These are phyloP conservation scores for Sisymbrium altissimum DNA, from an alignment of 345 rosid genomes.

Conservation along the genomic window DNA sequence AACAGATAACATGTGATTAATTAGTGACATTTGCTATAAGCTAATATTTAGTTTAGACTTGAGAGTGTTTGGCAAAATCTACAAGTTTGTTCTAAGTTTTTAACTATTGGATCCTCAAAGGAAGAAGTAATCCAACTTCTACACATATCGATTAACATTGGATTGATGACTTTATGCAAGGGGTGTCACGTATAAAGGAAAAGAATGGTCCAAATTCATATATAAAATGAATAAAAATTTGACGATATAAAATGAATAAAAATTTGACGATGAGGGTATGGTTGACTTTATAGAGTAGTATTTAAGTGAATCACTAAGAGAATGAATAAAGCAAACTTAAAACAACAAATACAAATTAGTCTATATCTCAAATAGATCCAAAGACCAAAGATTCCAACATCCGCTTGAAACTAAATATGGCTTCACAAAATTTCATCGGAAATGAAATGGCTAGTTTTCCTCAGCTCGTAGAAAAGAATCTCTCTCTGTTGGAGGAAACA, in stretches of 20 bases:
- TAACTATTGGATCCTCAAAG: background rate
- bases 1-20: background rate
- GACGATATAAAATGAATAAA: background rate
- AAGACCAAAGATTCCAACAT: background rate
- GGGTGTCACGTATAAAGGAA: background rate
- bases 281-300: background rate
- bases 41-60: conserved; percentile 5
- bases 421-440: background rate
- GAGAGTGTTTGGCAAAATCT: background rate
- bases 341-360: background rate
- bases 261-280: background rate
- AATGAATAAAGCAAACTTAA: background rate
- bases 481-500: background rate
- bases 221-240: too few species aligned
- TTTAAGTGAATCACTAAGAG: background rate
- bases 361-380: background rate
- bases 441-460: background rate
- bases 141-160: too few species aligned
- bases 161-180: too few species aligned
- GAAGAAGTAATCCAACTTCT: background rate
- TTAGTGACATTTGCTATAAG: background rate
- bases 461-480: background rate
- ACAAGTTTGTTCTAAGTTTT: background rate
- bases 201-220: background rate
- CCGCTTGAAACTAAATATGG: conserved; percentile 13